Base-by-base conservation (phyloP, 495 filamentous ascomycete genomes). In the Astrothelium macrocarpum region DNA sequence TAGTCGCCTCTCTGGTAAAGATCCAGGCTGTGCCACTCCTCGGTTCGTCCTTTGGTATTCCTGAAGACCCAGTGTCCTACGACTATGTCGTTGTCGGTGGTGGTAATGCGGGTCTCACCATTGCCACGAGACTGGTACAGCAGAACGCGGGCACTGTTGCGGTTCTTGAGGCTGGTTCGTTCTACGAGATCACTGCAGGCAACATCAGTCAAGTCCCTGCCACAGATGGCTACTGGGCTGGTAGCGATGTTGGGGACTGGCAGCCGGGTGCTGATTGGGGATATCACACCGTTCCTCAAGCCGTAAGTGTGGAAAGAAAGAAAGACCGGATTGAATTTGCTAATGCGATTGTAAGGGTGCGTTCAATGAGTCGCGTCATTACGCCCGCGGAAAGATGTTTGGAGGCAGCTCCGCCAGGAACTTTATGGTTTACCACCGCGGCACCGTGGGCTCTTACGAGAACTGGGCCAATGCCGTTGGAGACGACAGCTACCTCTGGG, bases 401-500 rank as follows among this genome's bases (percentile, higher is more conserved):
- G 72, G 71, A 14, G 71, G 71, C 32, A 49, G 53, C 23, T 67
- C 65, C 7, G 43, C 43, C 3, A 14, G 43, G 10, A 49, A 49
- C 43, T 49, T 49, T 20, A 60, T 64, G 62, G 20, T 39, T 23
- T 64, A 60, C 31, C 62, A 64, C 4, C 62, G 62, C 14, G 32
- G 59, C 14, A 76, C 74, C 0, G 69, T 56, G 46, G 73, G 72
- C 12, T 73, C 79, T 20, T 80, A 79, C 59, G 66, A 81, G 61
- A 65, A 69, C n/a, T 83, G 81, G 80, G 78, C 75, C 29, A 72
- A 76, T 14, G 28, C 75, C 2, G 73, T 74, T 31, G 80, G 76
- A 2, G 76, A 82, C 69, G 29, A 70, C 1, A 72, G 74, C 59
- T 84, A 82, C 72, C 70, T 64, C 1, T 82, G 73, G 64, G 69